Base-by-base conservation (phyloP, 495 filamentous ascomycete species). In the Cercophora samala region DNA sequence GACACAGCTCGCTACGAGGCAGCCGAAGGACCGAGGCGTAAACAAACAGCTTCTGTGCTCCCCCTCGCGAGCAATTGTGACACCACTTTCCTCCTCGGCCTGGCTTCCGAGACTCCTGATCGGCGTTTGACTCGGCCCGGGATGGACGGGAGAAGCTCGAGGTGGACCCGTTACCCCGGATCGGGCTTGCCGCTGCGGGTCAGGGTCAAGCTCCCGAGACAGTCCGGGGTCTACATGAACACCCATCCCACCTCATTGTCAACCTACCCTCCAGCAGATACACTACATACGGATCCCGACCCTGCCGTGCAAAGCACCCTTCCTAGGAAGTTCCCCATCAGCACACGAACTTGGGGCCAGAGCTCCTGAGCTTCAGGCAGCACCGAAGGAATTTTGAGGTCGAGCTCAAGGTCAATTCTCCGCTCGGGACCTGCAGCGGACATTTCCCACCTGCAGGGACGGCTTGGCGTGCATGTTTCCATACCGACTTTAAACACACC, bases 71-170 rank as follows among this genome's bases (percentile, higher is more conserved):
- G 64, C 25, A 13, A 51, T 60, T 71, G 66, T 68, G 32, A 66
- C 62, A 52, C 64, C 32, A 60, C 61, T 21, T 58, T 21, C 64
- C 67, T 52, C 52, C 67, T 73, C 72, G 74, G 72, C 66, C 63
- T 55, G 70, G 64, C 63, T 73, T 70, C 73, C 73, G 73, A 75
- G 58, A 58, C 72, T 70, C 72, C 74, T 76, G 74, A 74, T 74
- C 69, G 68, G 68, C 74, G 69, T 70, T 73, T 73, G 67, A 71
- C 61, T 61, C 60, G 69, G 70, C 63, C 58, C 19, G 59, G 60
- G 52, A 24, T 32, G 58, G 53, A 24, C 32, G 59, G 56, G 58
- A 61, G 29, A 21, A 29, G 66, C 22, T 61, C 29, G 51, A 18
- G 21, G 58, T 65, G 59, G 64, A 56, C 52, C 26, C 65, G 65